These are phyloP conservation scores for Wickerhamiella musiphila DNA, from an alignment of 805 yeast genomes.

Conservation along the genomic window DNA sequence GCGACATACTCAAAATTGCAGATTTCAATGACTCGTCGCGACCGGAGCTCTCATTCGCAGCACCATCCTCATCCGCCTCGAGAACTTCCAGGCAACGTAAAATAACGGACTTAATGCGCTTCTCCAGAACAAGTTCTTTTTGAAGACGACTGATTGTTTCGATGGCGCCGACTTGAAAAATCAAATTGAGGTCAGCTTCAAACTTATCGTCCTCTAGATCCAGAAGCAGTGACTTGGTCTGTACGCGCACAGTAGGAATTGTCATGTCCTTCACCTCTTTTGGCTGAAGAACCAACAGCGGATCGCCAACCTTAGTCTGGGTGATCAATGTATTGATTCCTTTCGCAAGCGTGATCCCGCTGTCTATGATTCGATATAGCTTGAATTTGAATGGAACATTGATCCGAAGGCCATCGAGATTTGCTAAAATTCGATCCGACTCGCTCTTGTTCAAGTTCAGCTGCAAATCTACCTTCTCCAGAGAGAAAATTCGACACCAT, in stretches of 20 bases:
- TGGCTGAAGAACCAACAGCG: slow-evolving; percentile 15
- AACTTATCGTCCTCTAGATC: slow-evolving; percentile 80
- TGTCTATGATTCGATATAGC: slow-evolving; percentile 66
- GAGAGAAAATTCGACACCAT: slow-evolving; percentile 23
- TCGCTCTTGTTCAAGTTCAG: not conserved
- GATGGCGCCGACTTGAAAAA: slow-evolving; percentile 41
- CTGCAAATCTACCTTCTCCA: slow-evolving; percentile 14
- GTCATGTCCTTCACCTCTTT: slow-evolving; percentile 16
- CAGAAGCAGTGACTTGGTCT: slow-evolving; percentile 38
- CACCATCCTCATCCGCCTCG: not conserved
- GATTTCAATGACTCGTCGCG: no score
- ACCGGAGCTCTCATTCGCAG: no score
- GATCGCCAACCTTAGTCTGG: slow-evolving; percentile 17
- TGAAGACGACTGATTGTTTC: slow-evolving; percentile 11
- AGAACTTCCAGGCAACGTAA: not conserved
- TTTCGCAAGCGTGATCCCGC: slow-evolving; percentile 49
- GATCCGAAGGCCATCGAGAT: slow-evolving; percentile 21
- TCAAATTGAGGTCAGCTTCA: slow-evolving; percentile 51
- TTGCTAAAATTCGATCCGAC: slow-evolving; percentile 13
- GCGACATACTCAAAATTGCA: no score
- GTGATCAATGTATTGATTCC: slow-evolving; percentile 36
- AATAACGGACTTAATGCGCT: slow-evolving; percentile 8
- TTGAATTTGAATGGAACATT: slow-evolving; percentile 55
- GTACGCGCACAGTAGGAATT: slow-evolving; percentile 33
- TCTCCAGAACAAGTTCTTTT: slow-evolving; percentile 7